Base-by-base conservation (phyloP, 106 monocot genomes). In the Vanilla planifolia region DNA sequence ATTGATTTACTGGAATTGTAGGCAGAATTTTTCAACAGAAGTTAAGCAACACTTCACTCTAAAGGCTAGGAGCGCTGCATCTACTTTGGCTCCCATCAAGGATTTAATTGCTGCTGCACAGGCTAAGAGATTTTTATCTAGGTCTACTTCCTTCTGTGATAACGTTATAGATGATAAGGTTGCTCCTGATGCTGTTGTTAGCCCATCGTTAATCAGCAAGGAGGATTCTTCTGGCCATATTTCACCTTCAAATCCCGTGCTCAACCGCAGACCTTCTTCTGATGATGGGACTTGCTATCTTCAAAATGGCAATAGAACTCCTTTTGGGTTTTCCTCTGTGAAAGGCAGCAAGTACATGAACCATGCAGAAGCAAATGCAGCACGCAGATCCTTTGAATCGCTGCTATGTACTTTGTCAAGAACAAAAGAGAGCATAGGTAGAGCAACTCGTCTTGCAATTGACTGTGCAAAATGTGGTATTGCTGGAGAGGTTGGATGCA, bases 381-480 rank as follows among this genome's bases (percentile, higher is more conserved):
- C 86, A 39, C 72, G 75, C 46, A 88, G 77, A 68, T 70, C 69
- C 46, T 99, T 99, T 76, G 84, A 92, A 68, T 69, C 70, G 65
- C 57, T 81, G 14, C 62, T 99, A 37, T 77, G 63, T 71, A 77
- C 79, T 57, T 67, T 99, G 53, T 79, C 98, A 50, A 82, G 98
- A 60, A 88, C 92, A 40, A 99, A 99, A 69, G 98, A 99, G 22
- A 88, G 88, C 59, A 99, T 99, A 63, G 79, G 77, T 48, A 84
- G 85, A 60, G 98, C 98, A 75, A 99, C 98, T 27, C 85, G 85
- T 10, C 58, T 79, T 74, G 92, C 92, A 48, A 82, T 99, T 64
- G 92, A 88, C 11, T 99, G 88, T 71, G 82, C 77, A 70, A 92
- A 80, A 66, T 73, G 73, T 78, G 88, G 78, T 33, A 85, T 85